These are phyloP conservation scores for Eucalyptus coolabah DNA, from an alignment of 345 rosid species.

Conservation along the genomic window DNA sequence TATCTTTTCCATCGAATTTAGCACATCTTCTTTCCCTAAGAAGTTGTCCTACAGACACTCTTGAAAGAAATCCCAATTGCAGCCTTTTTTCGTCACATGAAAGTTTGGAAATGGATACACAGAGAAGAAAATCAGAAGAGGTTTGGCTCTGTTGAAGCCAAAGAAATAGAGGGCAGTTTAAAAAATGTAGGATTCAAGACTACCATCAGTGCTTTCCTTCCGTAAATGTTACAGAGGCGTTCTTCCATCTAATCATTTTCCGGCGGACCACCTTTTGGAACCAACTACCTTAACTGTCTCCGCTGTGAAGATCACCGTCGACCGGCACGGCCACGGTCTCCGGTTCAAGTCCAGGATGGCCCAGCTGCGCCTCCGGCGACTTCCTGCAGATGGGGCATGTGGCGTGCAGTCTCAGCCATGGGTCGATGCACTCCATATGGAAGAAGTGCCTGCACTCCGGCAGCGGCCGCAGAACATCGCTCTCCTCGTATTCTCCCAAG, in stretches of 20 bases:
- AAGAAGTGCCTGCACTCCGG: slow-evolving; percentile 1
- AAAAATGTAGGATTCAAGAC: neutral
- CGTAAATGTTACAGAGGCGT: neutral
- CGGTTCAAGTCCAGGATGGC: no score
- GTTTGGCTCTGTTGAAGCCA: neutral
- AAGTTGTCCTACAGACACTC: neutral
- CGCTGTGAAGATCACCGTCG: neutral
- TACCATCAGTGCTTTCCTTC: neutral
- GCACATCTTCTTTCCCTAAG: neutral
- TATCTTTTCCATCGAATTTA: neutral
- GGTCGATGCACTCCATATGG: slow-evolving; percentile 6
- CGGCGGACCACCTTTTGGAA: neutral
- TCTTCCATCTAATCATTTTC: neutral
- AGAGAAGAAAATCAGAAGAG: neutral
- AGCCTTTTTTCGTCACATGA: neutral
- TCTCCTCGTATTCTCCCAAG: neutral
- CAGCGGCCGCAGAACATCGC: neutral
- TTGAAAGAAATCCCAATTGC: neutral
- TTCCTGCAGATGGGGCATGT: slow-evolving; percentile 3
- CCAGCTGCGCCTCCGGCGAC: neutral
- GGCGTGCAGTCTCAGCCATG: neutral
- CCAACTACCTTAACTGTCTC: neutral
- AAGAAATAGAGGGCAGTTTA: neutral
- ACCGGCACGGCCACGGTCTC: neutral
- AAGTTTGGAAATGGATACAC: neutral